Base-by-base conservation (phyloP, 2,329 filamentous ascomycete species). In the Tolypocladium amazonense region DNA sequence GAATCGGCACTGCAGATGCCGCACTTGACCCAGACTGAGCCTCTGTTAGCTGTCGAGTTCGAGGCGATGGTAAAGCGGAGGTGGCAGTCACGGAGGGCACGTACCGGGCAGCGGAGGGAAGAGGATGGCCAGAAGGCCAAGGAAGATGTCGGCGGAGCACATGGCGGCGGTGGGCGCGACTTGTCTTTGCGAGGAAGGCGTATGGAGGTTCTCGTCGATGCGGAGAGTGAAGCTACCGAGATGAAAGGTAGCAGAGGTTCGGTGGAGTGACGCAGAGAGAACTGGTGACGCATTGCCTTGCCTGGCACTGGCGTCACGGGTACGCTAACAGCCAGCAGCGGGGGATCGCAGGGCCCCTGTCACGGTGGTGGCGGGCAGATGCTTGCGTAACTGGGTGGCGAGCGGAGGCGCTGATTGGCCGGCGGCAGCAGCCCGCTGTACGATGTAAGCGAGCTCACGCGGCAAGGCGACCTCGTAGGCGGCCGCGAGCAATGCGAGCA, bases 1-100 rank as follows among this genome's bases (percentile, higher is more conserved):
- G 89, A 93, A 77, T 97, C 94, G 60, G 88, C 91, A 63, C 87
- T 89, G 81, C 94, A 99, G 76, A 99, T 81, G 64, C 94, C 94
- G 69, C 88, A 81, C 79, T 97, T 99, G 62, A 99, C 90, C 94
- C 94, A 99, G 68, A 99, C 94, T 91, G 68, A n/a, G 2, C 4
- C 4, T 33, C 58, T 47, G 65, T 71, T 67, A 71, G 50, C n/a
- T 3, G n/a, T 35, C 11, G 20, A 7, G 50, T n/a, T 20, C 15
- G 5, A 27, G 12, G 6, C 23, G 35, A 4, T n/a, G 54, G 54
- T 6, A 3, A 41, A 18, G 56, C 18, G 55, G 1, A 15, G 30
- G 14, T 2, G 35, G 45, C 5, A 27, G 45, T n/a, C 12, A n/a
- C 3, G 11, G 20, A 14, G 18, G 30, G 30, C 50, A 55, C 61